These are phyloP conservation scores for Dryas alaskensis DNA, from an alignment of 306 rosid genomes.

Conservation along the genomic window DNA sequence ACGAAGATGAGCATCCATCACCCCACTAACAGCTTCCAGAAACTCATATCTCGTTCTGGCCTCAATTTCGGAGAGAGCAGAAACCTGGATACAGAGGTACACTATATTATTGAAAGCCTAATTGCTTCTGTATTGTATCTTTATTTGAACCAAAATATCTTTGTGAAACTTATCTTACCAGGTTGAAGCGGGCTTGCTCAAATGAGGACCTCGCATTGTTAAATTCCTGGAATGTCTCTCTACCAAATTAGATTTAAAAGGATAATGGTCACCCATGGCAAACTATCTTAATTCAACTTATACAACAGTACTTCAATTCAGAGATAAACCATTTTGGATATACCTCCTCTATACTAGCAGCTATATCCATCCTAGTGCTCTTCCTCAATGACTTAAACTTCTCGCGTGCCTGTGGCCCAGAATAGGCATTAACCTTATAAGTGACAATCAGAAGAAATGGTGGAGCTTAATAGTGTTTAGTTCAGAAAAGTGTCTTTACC, in stretches of 20 bases:
- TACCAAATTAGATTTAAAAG: conserved; percentile 54
- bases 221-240: conserved; percentile 76
- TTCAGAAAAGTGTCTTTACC: conserved; percentile 8
- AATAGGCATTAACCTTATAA: conserved; percentile 23
- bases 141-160: conserved; percentile 19
- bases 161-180: conserved; percentile 45
- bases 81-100: conserved; percentile 41
- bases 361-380: conserved; percentile 71
- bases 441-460: conserved; percentile 16
- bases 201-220: conserved; percentile 60
- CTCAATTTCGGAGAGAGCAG: conserved; percentile 62
- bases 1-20: conserved; percentile 84
- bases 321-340: conserved; percentile 19
- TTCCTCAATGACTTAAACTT: conserved; percentile 71
- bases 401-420: conserved; percentile 70
- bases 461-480: conserved; percentile 12
- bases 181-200: conserved; percentile 81
- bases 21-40: conserved; percentile 64
- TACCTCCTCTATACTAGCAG: conserved; percentile 67
- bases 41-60: conserved; percentile 68
- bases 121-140: conserved; percentile 21
- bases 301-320: conserved; percentile 4
- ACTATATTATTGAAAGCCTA: conserved; percentile 25
- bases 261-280: conserved; percentile 43
- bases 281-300: conserved; percentile 22